Evolutionary conservation across 345 rosid species (phyloP).

Genomic region (Salix udensis): DNA sequence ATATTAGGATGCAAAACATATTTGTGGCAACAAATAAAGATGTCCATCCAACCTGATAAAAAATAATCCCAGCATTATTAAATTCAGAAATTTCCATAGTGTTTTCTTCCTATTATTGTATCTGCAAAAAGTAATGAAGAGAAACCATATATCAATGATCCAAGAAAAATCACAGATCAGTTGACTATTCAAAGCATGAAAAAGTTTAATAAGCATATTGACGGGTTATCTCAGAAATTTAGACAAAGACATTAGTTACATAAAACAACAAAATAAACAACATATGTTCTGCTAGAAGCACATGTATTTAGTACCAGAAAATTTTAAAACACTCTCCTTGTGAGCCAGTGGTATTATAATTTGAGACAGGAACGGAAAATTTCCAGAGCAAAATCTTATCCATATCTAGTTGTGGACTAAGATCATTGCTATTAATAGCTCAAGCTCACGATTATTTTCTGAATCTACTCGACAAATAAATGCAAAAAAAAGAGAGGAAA

Average conservation of each 20-base stretch:
- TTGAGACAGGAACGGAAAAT: not conserved
- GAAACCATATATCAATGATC: not conserved
- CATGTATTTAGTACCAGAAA: not conserved
- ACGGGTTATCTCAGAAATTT: not conserved
- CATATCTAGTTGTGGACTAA: no score
- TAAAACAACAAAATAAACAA: not conserved
- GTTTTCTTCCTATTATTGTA: conserved; percentile 80
- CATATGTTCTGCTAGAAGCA: not conserved
- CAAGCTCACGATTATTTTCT: not conserved
- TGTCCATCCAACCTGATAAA: conserved; percentile 54
- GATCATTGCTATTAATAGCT: no score
- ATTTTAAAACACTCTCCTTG: not conserved
- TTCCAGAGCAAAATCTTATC: no score
- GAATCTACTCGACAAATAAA: not conserved
- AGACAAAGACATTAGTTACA: not conserved
- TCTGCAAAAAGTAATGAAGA: conserved; percentile 41
- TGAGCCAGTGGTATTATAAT: not conserved
- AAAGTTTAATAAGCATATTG: not conserved
- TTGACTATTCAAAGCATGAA: not conserved
- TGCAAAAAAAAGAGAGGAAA: not conserved
- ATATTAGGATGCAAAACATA: conserved; percentile 8
- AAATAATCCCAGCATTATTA: conserved; percentile 56
- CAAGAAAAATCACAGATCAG: no score
- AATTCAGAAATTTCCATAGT: conserved; percentile 65
- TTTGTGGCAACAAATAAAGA: not conserved